phyloP scores from a whole-genome alignment of 148 eudicot genomes.

The Suaeda aralocaspica region DNA sequence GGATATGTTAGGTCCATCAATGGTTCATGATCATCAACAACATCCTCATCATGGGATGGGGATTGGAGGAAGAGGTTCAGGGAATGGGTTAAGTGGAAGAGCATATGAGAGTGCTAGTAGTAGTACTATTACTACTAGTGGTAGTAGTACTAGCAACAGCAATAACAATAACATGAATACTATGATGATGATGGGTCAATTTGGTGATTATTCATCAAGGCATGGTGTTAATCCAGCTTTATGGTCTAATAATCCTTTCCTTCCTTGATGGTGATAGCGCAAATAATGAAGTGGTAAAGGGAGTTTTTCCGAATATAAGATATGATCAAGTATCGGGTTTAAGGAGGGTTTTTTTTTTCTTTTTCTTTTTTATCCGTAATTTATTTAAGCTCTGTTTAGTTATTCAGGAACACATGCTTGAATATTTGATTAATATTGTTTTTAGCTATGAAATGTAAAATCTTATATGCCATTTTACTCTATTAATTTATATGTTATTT shows the following conservation, averaged over 20 bases:
- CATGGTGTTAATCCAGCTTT: slow-evolving; percentile 27
- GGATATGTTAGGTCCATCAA: slow-evolving; percentile 28
- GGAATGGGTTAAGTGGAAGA: background rate
- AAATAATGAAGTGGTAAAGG: no score
- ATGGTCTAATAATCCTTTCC: slow-evolving; percentile 24
- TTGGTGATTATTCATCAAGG: slow-evolving; percentile 28
- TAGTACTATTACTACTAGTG: slow-evolving; percentile 11
- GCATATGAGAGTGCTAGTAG: slow-evolving; percentile 10
- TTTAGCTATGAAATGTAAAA: no score
- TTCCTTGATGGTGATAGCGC: slow-evolving; percentile 9
- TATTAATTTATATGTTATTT: no score
- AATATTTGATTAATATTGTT: no score
- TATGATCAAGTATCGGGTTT: no score
- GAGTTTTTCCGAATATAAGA: no score
- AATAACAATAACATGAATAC: slow-evolving; percentile 11
- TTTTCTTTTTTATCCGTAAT: no score
- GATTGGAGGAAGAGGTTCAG: slow-evolving; percentile 18
- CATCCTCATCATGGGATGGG: slow-evolving; percentile 16
- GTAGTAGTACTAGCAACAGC: slow-evolving; percentile 12
- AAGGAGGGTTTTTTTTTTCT: no score
- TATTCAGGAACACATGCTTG: no score
- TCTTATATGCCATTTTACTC: no score
- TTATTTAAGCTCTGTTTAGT: no score
- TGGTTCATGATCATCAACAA: slow-evolving; percentile 11
- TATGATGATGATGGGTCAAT: slow-evolving; percentile 37